Evolutionary conservation across 164 flowering plant genomes (phyloP).

Genomic region (Amborella trichopoda): DNA sequence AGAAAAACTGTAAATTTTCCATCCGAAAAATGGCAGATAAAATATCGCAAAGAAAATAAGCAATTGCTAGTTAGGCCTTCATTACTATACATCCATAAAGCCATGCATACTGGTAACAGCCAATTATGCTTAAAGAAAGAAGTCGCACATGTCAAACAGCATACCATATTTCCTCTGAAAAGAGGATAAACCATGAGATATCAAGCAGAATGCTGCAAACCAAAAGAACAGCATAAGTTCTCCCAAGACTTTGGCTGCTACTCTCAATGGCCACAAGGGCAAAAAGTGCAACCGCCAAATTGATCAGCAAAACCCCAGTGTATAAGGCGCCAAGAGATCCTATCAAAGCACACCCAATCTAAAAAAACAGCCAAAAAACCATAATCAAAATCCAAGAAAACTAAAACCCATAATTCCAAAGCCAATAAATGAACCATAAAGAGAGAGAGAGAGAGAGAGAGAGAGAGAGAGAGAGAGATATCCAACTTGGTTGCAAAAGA

Average conservation of each 20-base stretch:
- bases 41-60: too few relatives aligned
- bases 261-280: conserved; percentile 92
- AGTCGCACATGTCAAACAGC: too few relatives aligned
- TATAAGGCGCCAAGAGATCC: conserved; percentile 85
- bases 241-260: conserved; percentile 74
- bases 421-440: background rate
- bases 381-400: conserved; percentile 3
- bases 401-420: too few relatives aligned
- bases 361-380: background rate
- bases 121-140: too few relatives aligned
- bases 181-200: conserved; percentile 62
- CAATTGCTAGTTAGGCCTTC: too few relatives aligned
- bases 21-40: too few relatives aligned
- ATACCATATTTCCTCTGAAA: conserved; percentile 53
- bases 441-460: background rate
- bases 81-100: too few relatives aligned
- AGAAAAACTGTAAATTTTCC: too few relatives aligned
- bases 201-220: conserved; percentile 53
- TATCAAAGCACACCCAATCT: conserved; percentile 74
- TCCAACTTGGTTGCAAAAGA: background rate
- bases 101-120: too few relatives aligned
- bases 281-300: conserved; percentile 61
- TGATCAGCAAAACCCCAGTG: conserved; percentile 63
- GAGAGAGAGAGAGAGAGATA: background rate
- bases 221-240: conserved; percentile 80